phyloP scores from a whole-genome alignment of 306 rosid species.

The Sicyos baderoa region DNA sequence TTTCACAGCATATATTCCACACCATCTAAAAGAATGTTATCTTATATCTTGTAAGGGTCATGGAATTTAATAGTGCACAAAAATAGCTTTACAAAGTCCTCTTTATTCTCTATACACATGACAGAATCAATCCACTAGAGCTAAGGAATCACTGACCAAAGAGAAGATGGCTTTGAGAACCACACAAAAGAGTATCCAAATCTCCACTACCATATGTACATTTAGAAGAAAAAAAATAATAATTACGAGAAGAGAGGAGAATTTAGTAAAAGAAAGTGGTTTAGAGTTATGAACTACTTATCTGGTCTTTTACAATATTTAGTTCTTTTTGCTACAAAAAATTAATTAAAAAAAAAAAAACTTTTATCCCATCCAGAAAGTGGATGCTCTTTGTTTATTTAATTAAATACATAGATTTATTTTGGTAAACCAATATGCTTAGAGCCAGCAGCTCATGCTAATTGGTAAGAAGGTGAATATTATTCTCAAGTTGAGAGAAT shows the following conservation, averaged over 20 bases:
- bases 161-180: neutral
- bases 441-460: neutral
- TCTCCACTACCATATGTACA: no score
- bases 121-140: neutral
- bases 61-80: neutral
- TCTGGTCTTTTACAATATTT: neutral
- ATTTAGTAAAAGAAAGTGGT: no score
- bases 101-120: neutral
- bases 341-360: no score
- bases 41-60: neutral
- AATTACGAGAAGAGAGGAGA: no score
- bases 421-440: neutral
- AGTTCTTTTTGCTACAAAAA: neutral
- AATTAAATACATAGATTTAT: neutral
- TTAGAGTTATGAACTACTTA: no score
- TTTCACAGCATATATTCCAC: neutral
- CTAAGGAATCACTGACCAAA: neutral
- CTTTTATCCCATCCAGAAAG: neutral
- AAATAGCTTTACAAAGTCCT: neutral
- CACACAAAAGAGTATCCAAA: no score
- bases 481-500: neutral
- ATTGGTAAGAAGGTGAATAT: neutral
- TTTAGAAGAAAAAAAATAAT: no score
- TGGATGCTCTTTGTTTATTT: neutral
- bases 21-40: neutral